Base-by-base conservation (phyloP, 495 filamentous ascomycete genomes). In the Podospora pseudopauciseta region DNA sequence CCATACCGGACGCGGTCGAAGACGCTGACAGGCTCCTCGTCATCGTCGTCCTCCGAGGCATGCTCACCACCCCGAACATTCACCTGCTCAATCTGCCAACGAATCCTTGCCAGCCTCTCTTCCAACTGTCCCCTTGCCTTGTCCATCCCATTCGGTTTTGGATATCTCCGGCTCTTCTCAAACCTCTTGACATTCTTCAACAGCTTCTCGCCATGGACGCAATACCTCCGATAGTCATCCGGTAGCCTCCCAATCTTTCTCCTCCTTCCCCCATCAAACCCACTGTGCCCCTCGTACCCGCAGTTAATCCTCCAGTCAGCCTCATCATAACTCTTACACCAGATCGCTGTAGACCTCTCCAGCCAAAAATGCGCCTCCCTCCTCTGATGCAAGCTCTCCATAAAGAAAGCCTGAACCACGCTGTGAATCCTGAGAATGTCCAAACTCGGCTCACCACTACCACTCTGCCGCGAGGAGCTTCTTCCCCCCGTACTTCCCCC, bases 361-460 rank as follows among this genome's bases (percentile, higher is more conserved):
- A 92, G 77, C 88, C 89, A 92, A 20, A 85, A 86, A n/a, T 82
- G 78, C 6, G 85, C 77, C 26, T 89, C 81, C 11, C 82, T 80
- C 49, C 87, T 82, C 64, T 85, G 83, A 23, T 83, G 83, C 4
- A 95, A 78, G 26, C 86, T 84, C 71, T 92, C 90, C 19, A 90
- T 85, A 67, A 91, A 92, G 65, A 93, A 93, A 0, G 86, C 89
- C 73, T 94, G 92, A 5, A 93, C 90, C 1, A 94, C 90, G 39
- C 86, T 89, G 74, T 93, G 91, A 56, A 94, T 83, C 39, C 89
- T 87, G 39, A 94, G 82, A 44, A 93, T 84, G 64, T 93, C 91
- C 23, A 92, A 84, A 53, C 83, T 82, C 18, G 23, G n/a, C 59
- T 18, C 27, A 5, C 39, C 39, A 49, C 13, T 49, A 5, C 39